These are phyloP conservation scores for Amniculicola lignicola DNA, from an alignment of 495 filamentous ascomycete genomes.

Conservation along the genomic window DNA sequence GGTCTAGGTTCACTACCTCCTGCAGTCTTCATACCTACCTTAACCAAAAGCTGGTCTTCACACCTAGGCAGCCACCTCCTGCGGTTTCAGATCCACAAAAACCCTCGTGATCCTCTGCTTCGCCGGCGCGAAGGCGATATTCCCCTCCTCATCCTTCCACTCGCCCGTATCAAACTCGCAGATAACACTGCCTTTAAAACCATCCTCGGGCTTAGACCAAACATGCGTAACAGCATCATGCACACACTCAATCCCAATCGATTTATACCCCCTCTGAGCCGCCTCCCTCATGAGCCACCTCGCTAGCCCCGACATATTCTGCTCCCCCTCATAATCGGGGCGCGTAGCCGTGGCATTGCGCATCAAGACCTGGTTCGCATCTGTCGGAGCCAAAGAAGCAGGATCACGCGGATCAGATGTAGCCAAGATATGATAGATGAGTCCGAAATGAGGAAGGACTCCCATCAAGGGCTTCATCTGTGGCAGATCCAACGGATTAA, in stretches of 20 bases:
- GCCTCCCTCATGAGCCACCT: conserved; percentile 43
- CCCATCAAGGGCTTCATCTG: conserved; percentile 35
- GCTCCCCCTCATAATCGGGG: conserved; percentile 37
- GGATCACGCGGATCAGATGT: conserved; percentile 31
- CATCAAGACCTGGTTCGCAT: conserved; percentile 39
- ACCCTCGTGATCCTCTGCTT: conserved; percentile 3
- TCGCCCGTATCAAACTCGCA: conserved; percentile 1
- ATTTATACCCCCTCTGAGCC: conserved; percentile 28
- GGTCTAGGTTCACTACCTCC: no score
- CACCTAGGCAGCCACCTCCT: no score
- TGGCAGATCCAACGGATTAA: conserved; percentile 36
- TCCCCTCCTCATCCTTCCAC: conserved; percentile 14
- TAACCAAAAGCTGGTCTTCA: no score
- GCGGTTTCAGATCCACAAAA: conserved; percentile 19
- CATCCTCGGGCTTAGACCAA: conserved; percentile 7
- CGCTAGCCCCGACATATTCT: conserved; percentile 42
- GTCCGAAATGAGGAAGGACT: conserved; percentile 38
- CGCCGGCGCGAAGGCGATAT: conserved; percentile 1
- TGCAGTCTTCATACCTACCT: no score
- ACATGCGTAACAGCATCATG: conserved; percentile 4
- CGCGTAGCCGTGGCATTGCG: conserved; percentile 44
- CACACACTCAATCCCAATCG: conserved; percentile 14
- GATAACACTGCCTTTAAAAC: conserved; percentile 1
- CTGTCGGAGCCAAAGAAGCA: conserved; percentile 33
- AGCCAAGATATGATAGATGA: conserved; percentile 29